These are phyloP conservation scores for Tolypocladium tundrense DNA, from an alignment of 2,329 filamentous ascomycete genomes.

Conservation along the genomic window DNA sequence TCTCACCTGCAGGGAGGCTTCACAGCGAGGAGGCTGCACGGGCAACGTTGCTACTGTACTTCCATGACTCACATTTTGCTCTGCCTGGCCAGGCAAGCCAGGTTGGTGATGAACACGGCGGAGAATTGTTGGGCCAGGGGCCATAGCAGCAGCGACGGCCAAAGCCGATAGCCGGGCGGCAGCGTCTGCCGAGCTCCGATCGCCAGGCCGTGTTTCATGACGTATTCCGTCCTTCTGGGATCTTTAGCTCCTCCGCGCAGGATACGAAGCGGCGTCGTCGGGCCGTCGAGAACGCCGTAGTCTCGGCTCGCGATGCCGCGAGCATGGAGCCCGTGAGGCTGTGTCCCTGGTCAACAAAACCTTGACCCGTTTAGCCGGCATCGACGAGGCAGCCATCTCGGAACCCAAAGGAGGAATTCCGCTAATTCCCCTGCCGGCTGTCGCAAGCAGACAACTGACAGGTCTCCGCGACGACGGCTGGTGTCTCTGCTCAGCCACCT, in stretches of 20 bases:
- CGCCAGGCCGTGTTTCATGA: background rate
- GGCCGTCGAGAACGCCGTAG: background rate
- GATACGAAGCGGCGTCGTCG: background rate
- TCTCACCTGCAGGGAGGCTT: background rate
- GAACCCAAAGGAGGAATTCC: background rate
- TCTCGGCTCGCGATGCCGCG: background rate
- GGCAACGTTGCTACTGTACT: background rate
- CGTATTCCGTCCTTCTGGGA: background rate
- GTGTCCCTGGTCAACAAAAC: background rate
- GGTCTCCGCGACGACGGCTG: background rate
- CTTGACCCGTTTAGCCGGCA: background rate
- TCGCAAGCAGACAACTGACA: background rate
- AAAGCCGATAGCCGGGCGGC: background rate
- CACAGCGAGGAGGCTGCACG: background rate
- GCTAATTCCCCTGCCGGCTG: background rate
- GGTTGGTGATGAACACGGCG: no score
- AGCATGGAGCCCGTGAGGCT: background rate
- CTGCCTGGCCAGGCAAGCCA: no score
- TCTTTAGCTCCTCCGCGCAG: background rate
- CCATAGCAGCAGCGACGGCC: background rate
- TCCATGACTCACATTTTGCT: background rate
- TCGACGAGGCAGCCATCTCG: background rate
- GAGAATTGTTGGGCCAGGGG: no score
- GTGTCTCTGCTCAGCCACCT: background rate
- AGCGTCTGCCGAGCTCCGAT: background rate